A percentile compares a stretch with the other conserved stretches of the same genome.
Conservation (phyloP, 371 early-diverging fungal genomes). For the Rhizopus stolonifer region DNA sequence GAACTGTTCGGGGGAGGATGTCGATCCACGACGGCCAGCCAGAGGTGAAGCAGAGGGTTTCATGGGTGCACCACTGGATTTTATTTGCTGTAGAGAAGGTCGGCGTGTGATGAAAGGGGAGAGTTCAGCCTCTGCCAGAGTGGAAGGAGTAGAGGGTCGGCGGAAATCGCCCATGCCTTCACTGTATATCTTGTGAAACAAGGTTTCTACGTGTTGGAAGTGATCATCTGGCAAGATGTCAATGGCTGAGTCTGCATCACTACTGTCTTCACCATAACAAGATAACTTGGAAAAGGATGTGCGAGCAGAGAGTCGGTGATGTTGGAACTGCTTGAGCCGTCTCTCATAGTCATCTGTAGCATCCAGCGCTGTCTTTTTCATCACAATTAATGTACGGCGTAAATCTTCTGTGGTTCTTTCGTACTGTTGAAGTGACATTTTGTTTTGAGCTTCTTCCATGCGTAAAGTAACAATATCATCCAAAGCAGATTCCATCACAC, state of each 20-base stretch:
- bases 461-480: slow-evolving; percentile 72
- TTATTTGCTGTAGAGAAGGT: slow-evolving; percentile 1
- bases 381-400: slow-evolving; percentile 64
- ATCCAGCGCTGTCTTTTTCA: slow-evolving; percentile 73
- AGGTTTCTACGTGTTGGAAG: slow-evolving; percentile 39
- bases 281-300: slow-evolving; percentile 15
- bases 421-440: slow-evolving; percentile 52
- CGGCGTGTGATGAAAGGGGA: slow-evolving; percentile 19
- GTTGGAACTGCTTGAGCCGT: slow-evolving; percentile 43
- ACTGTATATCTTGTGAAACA: slow-evolving; percentile 60
- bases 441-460: slow-evolving; percentile 55
- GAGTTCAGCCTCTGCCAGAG: slow-evolving; percentile 10
- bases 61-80: slow-evolving; percentile 13
- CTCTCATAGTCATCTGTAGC: slow-evolving; percentile 76
- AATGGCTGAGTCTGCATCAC: slow-evolving; percentile 46
- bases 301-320: slow-evolving; percentile 7
- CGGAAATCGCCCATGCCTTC: slow-evolving; percentile 39
- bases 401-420: slow-evolving; percentile 67
- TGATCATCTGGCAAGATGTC: slow-evolving; percentile 39
- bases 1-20: slow-evolving; percentile 48
- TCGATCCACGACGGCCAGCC: slow-evolving; percentile 33
- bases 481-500: slow-evolving; percentile 64
- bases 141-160: slow-evolving; percentile 10
- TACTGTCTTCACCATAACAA: slow-evolving; percentile 20
- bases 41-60: slow-evolving; percentile 38